These are phyloP conservation scores for Solanum aculeatissimum DNA, from an alignment of 305 asterid species.

Conservation along the genomic window DNA sequence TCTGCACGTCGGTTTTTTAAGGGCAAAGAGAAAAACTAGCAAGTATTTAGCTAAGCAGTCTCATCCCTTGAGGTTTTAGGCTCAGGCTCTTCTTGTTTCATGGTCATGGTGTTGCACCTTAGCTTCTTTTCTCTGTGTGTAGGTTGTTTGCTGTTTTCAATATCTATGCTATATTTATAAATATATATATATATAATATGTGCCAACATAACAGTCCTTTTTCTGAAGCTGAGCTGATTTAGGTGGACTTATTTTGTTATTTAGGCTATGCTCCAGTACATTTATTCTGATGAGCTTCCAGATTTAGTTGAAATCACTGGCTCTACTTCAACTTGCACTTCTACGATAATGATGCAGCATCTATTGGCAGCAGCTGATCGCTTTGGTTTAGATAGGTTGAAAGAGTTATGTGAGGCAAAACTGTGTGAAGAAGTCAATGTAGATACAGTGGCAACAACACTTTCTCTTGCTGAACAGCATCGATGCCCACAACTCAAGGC, in stretches of 20 bases:
- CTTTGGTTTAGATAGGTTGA: conserved; percentile 81
- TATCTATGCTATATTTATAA: not conserved
- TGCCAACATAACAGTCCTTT: not conserved
- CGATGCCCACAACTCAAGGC: conserved; percentile 72
- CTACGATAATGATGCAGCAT: conserved; percentile 78
- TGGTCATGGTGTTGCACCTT: not conserved
- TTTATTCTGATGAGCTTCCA: conserved; percentile 71
- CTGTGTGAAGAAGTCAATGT: conserved; percentile 61
- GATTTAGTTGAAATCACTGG: conserved; percentile 42
- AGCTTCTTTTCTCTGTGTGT: not conserved
- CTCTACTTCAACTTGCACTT: conserved; percentile 38
- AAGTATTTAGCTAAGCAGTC: not conserved
- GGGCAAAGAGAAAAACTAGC: not conserved
- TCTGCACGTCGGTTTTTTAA: not conserved
- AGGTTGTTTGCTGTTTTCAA: not conserved
- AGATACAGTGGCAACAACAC: conserved; percentile 84
- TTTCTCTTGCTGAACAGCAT: conserved; percentile 88
- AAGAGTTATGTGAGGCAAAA: conserved; percentile 77
- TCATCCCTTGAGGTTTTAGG: not conserved
- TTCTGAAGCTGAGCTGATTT: not conserved
- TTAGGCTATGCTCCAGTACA: conserved; percentile 83
- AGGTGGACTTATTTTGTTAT: conserved; percentile 9
- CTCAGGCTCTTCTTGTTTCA: not conserved
- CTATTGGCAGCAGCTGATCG: conserved; percentile 94
- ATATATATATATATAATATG: not conserved